These are phyloP conservation scores for Sclerotinia nivalis DNA, from an alignment of 2,329 filamentous ascomycete genomes.

Conservation along the genomic window DNA sequence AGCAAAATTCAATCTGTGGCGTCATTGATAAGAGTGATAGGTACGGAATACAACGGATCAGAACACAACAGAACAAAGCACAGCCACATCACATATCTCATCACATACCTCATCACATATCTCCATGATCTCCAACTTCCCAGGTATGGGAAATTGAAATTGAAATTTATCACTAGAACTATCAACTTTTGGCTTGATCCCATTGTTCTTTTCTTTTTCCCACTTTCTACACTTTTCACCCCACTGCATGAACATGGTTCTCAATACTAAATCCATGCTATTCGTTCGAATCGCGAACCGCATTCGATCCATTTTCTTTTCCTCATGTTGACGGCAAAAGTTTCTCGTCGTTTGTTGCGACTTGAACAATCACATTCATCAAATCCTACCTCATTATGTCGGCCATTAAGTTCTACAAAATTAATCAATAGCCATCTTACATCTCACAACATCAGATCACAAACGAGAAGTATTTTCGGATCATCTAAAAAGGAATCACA, in stretches of 20 bases:
- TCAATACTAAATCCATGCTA: slow-evolving; percentile 16
- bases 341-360: slow-evolving; percentile 30
- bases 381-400: neutral
- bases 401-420: neutral
- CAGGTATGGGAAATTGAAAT: neutral
- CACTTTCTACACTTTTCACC: slow-evolving; percentile 21
- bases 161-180: neutral
- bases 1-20: slow-evolving; percentile 5
- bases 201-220: neutral
- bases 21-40: neutral
- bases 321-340: slow-evolving; percentile 32
- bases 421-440: neutral
- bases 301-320: slow-evolving; percentile 23
- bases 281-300: slow-evolving; percentile 12
- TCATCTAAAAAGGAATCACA: slow-evolving; percentile 25
- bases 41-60: too few relatives aligned
- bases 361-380: slow-evolving; percentile 7
- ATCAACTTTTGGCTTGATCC: neutral
- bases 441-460: neutral
- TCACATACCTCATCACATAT: neutral
- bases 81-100: slow-evolving; percentile 2
- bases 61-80: neutral
- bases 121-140: neutral
- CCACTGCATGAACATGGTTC: slow-evolving; percentile 26
- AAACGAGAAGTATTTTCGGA: slow-evolving; percentile 28